A percentile compares a stretch with the other conserved stretches of the same genome.
These are phyloP conservation scores for Corrigiola litoralis DNA, from an alignment of 179 eudicot species.

Conservation along the genomic window DNA sequence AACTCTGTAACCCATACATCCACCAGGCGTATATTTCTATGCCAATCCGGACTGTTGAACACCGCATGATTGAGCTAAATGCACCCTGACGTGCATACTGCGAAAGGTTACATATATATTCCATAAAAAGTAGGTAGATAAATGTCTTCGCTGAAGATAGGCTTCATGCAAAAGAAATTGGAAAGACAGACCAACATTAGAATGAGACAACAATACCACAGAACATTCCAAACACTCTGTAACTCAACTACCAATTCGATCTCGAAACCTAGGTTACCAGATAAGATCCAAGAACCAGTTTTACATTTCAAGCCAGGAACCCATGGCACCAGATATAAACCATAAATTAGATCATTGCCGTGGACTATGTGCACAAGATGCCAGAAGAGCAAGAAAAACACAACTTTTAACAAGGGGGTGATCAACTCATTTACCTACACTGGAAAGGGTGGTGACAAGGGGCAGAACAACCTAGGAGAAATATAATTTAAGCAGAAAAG, in stretches of 20 bases:
- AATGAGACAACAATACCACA: neutral
- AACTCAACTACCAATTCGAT: conserved; percentile 12
- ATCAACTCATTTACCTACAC: conserved; percentile 19
- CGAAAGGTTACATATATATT: too few species aligned
- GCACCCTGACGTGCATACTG: too few species aligned
- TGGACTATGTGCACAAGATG: conserved; percentile 21
- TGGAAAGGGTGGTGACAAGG: neutral
- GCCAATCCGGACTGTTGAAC: too few species aligned
- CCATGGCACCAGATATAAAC: conserved; percentile 4
- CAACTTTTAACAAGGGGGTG: conserved; percentile 1
- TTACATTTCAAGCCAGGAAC: conserved; percentile 15
- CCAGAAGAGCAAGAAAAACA: conserved; percentile 7
- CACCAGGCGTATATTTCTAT: too few species aligned
- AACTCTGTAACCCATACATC: too few species aligned
- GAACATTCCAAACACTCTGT: conserved; percentile 1
- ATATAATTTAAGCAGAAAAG: conserved; percentile 1
- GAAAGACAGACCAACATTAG: neutral
- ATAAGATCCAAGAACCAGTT: neutral
- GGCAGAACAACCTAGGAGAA: neutral
- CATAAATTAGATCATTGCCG: neutral
- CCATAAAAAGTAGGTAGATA: too few species aligned
- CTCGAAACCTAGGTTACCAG: conserved; percentile 5
- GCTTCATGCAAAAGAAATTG: too few species aligned
- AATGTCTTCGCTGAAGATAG: too few species aligned
- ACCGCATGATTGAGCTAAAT: too few species aligned